Evolutionary conservation across 768 basidiomycete species (phyloP).

Genomic region (Pulveroboletus sp.): DNA sequence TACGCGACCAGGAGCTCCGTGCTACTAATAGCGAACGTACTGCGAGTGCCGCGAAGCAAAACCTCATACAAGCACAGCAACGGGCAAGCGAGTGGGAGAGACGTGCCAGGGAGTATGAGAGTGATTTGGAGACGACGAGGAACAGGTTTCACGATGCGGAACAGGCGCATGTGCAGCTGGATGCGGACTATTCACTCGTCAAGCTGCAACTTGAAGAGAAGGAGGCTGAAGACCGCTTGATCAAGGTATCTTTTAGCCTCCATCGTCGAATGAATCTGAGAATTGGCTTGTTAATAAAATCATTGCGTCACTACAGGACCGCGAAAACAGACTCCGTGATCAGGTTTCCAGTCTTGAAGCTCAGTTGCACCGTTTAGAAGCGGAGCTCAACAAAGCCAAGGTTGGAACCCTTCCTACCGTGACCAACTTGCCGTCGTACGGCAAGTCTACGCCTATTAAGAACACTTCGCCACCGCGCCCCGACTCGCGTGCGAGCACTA

Average conservation of each 20-base stretch:
- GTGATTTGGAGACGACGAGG: slow-evolving; percentile 53
- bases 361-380: slow-evolving; percentile 52
- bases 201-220: slow-evolving; percentile 73
- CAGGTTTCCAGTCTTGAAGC: slow-evolving; percentile 60
- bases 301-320: slow-evolving; percentile 45
- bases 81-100: slow-evolving; percentile 80
- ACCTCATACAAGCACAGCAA: slow-evolving; percentile 66
- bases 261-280: neutral
- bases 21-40: slow-evolving; percentile 56
- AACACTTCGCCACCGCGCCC: slow-evolving; percentile 52
- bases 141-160: slow-evolving; percentile 65
- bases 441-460: slow-evolving; percentile 31
- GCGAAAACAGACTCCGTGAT: slow-evolving; percentile 62
- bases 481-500: slow-evolving; percentile 70
- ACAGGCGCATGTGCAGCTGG: slow-evolving; percentile 58
- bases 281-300: slow-evolving; percentile 1
- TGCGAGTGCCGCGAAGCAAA: slow-evolving; percentile 53
- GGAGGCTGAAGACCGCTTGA: slow-evolving; percentile 63
- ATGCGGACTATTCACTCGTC: slow-evolving; percentile 62
- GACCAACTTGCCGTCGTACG: slow-evolving; percentile 35
- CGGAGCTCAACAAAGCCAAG: slow-evolving; percentile 51
- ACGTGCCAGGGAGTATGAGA: slow-evolving; percentile 66
- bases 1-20: slow-evolving; percentile 67
- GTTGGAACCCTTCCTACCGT: slow-evolving; percentile 25
- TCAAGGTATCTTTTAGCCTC: slow-evolving; percentile 45